Evolutionary conservation across 2,329 filamentous ascomycete genomes (phyloP), one percentile per base, ranked within the genome.

Genomic region (Colletotrichum musae): DNA sequence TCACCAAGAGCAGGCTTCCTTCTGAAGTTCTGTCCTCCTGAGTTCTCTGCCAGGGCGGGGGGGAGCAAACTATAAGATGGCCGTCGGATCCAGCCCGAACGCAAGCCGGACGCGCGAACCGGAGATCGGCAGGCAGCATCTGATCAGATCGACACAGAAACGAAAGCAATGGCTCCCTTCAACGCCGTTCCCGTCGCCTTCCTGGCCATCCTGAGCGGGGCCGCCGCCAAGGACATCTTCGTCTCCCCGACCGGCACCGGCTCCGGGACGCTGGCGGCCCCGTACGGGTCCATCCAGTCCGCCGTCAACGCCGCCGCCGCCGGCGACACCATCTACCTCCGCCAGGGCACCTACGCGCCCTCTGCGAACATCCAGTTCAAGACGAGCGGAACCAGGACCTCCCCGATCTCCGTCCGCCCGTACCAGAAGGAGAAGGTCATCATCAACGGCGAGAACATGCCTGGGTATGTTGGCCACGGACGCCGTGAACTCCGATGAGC

Each of bases 291-390:
- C 10, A 84, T 85, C 45, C 82, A 84, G 72, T 74, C 77, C 4
- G 82, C 82, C 13, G 78, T 84, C 15, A 72, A 83, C 64, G 78
- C 78, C 15, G 82, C 82, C 7, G 77, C 73, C 13, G 80, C 82
- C 24, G 83, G 83, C 6, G 81, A 83, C 66, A 81, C 75, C 16
- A 83, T 85, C 58, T 79, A 79, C 51, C 76, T 85, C 7, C 80
- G 80, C 10, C 81, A 75, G 7, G 82, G 83, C 16, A 85, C 81
- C 3, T 84, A 84, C 72, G 74, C 77, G 32, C 79, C 78, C 1
- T 80, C 80, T 7, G 79, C 77, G 10, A 84, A 84, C 72, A 82
- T 84, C 48, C 81, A 84, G 66, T 78, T 85, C 72, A 80, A 74
- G 26, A 80, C 81, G 68, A 78, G 77, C 63, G 82, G 83, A 15